phyloP scores from a whole-genome alignment of 345 rosid genomes.

The Euphorbia tirucalli region DNA sequence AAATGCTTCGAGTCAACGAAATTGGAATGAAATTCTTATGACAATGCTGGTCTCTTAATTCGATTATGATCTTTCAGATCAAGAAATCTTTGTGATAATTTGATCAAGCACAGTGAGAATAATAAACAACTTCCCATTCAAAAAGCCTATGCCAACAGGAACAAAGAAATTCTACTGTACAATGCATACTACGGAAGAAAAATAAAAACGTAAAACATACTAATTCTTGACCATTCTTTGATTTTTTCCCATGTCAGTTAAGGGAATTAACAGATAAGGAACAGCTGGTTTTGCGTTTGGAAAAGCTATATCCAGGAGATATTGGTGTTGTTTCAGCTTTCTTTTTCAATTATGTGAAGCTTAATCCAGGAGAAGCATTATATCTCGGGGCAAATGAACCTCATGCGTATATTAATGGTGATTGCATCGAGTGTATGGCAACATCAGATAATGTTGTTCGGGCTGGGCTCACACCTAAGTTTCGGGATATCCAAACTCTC shows the following conservation, averaged over 20 bases:
- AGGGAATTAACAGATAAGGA: conserved; percentile 87
- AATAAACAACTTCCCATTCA: no score
- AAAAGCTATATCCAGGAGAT: conserved; percentile 83
- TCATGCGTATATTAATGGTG: conserved; percentile 88
- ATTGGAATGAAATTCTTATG: no score
- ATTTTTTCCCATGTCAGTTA: conserved; percentile 39
- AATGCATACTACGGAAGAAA: no score
- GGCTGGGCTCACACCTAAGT: conserved; percentile 97
- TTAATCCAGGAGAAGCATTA: conserved; percentile 93
- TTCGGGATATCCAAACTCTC: conserved; percentile 74
- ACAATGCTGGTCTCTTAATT: no score
- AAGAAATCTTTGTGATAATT: no score
- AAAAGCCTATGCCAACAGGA: no score
- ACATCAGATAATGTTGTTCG: conserved; percentile 98
- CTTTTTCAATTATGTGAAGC: conserved; percentile 83
- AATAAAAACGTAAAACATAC: no score
- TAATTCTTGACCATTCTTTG: conserved; percentile 3
- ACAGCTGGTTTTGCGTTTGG: conserved; percentile 69
- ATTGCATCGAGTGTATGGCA: conserved; percentile 96
- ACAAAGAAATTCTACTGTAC: no score
- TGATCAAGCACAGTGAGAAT: no score
- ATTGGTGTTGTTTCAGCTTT: conserved; percentile 87
- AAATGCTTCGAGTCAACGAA: no score
- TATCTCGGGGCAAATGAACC: conserved; percentile 95
- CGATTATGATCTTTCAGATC: no score